phyloP scores from a whole-genome alignment of 2,329 filamentous ascomycete genomes.

The Raffaelea arxii region DNA sequence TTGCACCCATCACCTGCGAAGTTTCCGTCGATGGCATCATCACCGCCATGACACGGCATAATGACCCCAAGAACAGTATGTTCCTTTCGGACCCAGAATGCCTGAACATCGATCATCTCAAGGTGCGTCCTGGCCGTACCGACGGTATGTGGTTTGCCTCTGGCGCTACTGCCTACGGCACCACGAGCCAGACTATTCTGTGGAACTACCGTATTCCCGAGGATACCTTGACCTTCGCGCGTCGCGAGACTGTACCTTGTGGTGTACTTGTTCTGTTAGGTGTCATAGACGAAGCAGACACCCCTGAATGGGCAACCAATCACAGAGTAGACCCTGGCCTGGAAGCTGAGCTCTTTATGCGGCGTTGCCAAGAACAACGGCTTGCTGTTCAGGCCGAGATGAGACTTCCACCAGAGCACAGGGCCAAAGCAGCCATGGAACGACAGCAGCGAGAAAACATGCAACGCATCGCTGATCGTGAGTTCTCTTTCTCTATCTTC shows the following conservation, averaged over 20 bases:
- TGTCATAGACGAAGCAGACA: constrained; percentile 37
- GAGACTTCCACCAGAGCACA: constrained; percentile 30
- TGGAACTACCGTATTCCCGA: constrained; percentile 53
- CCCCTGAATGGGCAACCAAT: constrained; percentile 43
- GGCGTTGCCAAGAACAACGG: constrained; percentile 28
- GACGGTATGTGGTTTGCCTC: constrained; percentile 48
- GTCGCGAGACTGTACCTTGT: constrained; percentile 45
- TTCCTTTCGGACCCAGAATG: constrained; percentile 20
- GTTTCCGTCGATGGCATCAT: constrained; percentile 37
- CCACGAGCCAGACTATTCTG: constrained; percentile 42
- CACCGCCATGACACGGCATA: constrained; percentile 27
- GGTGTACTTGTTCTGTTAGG: constrained; percentile 47
- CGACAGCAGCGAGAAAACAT: constrained; percentile 31
- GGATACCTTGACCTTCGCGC: constrained; percentile 38
- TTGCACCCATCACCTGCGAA: constrained; percentile 33
- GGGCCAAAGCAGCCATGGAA: constrained; percentile 28
- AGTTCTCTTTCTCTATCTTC: constrained; percentile 14
- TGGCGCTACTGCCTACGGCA: constrained; percentile 44
- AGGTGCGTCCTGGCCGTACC: constrained; percentile 19
- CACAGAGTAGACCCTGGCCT: constrained; percentile 25
- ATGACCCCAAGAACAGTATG: background rate
- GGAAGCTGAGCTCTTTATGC: constrained; percentile 25
- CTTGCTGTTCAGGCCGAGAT: constrained; percentile 33
- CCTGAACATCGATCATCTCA: constrained; percentile 38
- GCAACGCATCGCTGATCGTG: constrained; percentile 36